Conservation (phyloP, 2,329 filamentous ascomycete species). For the Claviceps africana region DNA sequence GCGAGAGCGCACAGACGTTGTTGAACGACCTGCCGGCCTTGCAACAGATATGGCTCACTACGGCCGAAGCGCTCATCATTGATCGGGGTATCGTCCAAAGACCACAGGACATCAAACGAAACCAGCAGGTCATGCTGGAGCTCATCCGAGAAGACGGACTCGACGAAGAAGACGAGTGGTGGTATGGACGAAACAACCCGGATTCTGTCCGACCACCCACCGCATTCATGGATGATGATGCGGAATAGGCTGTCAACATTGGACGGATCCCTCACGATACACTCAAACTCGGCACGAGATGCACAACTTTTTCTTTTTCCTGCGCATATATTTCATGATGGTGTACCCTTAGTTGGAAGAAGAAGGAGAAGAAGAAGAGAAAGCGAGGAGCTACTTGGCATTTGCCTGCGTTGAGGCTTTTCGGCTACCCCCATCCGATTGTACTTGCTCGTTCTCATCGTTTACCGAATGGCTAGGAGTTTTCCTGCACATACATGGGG, state of each 20-base stretch:
- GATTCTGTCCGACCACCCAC: slow-evolving; percentile 39
- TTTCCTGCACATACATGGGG: neutral
- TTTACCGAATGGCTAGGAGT: neutral
- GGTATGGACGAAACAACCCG: slow-evolving; percentile 40
- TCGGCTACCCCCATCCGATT: neutral
- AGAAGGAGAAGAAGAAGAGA: neutral
- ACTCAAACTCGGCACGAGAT: neutral
- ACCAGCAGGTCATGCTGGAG: slow-evolving; percentile 47
- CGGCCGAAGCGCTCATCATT: slow-evolving; percentile 48
- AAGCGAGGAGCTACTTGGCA: neutral
- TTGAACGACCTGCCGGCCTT: slow-evolving; percentile 42
- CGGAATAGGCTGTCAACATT: slow-evolving; percentile 14
- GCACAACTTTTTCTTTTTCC: neutral
- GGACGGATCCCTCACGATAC: neutral
- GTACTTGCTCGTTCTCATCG: neutral
- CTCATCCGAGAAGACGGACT: slow-evolving; percentile 49
- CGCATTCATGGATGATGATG: slow-evolving; percentile 39
- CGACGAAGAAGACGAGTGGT: slow-evolving; percentile 48
- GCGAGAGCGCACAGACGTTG: slow-evolving; percentile 35
- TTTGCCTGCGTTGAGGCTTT: slow-evolving; percentile 5
- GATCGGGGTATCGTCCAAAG: slow-evolving; percentile 44
- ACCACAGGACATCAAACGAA: slow-evolving; percentile 47
- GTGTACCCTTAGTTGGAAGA: neutral
- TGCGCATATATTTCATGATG: neutral
- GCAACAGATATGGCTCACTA: slow-evolving; percentile 48